A percentile compares a stretch with the other conserved stretches of the same genome.
These are phyloP conservation scores for Paratinospora sagittata DNA, from an alignment of 164 flowering plant genomes.

Conservation along the genomic window DNA sequence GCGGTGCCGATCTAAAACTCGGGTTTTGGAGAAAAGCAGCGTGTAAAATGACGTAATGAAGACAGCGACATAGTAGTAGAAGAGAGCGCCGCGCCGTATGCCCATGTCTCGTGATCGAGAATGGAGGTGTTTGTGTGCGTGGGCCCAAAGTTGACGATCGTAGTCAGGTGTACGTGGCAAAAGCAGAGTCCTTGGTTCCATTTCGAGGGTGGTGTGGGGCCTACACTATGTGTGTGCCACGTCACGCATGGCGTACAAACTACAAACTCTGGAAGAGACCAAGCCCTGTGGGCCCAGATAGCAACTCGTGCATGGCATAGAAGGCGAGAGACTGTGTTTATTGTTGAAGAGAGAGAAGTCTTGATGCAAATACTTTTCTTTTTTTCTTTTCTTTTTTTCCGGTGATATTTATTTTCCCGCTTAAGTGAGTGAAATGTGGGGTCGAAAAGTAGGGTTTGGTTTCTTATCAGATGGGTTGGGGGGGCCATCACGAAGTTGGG, in stretches of 20 bases:
- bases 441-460: not conserved
- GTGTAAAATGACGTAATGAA: constrained; percentile 24
- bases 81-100: constrained; percentile 30
- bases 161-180: constrained; percentile 15
- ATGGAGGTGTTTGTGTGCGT: not conserved
- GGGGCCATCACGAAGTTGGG: not conserved
- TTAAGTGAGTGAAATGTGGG: not conserved
- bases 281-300: constrained; percentile 2
- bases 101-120: constrained; percentile 19
- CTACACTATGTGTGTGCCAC: constrained; percentile 21
- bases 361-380: not conserved
- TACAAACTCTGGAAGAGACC: not conserved
- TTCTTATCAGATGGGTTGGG: not conserved
- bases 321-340: not conserved
- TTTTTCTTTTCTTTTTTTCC: not conserved
- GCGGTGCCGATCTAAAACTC: constrained; percentile 1
- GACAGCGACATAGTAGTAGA: constrained; percentile 20
- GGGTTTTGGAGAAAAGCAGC: not conserved
- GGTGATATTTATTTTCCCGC: constrained; percentile 1
- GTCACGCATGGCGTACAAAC: constrained; percentile 23
- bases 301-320: constrained; percentile 19
- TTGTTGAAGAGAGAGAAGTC: not conserved
- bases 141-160: constrained; percentile 3
- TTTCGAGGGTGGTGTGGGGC: not conserved
- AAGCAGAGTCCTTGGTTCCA: not conserved